Base-by-base conservation (phyloP, 1,284 basidiomycete genomes). In the Pseudozyma flocculosa region DNA sequence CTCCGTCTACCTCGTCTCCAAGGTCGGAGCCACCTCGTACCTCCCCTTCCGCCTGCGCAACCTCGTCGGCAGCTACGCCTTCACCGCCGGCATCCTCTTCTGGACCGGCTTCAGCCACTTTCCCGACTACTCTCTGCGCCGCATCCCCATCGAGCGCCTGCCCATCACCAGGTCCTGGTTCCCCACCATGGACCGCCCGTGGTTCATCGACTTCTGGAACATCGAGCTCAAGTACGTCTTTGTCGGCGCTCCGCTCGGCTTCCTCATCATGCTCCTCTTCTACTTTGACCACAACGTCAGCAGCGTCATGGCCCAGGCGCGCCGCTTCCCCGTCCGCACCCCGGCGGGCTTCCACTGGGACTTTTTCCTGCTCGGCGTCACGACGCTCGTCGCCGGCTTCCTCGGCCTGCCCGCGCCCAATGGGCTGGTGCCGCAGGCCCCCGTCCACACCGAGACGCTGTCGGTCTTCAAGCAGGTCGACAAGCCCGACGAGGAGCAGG, bases 361-460 rank as follows among this genome's bases (percentile, higher is more conserved):
- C 55, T 79, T 80, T 45, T 80, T 92, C 82, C 81, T 92, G 4
- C 85, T 98, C 15, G 94, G 93, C 3, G 82, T 94, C 58, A 92
- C 90, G 0, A 96, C 93, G 0, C 89, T 97, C 70, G 85, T 96
- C 43, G 87, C 92, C 4, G 93, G 92, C 0, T 81, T 97, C 18
- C 82, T 98, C 2, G 93, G 93, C 17, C 58, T 95, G 3, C 92
- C 93, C 0, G 92, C 93, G 0, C 93, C 93, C 0, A 96, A 97
- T 71, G 93, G 92, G 2, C 61, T 78, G 15, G 95, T 98, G 43
- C 93, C 93, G 0, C 94, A 97, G 79, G 93, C 94, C 1, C 94
- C 93, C 0, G 89, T 95, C 22, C 92, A 96, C 72, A 96, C 93
- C 0, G 85, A 86, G 14, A 88, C 90, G 8, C 84, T 98, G 0